These are phyloP conservation scores for Candida sithepensis DNA, from an alignment of 805 yeast genomes.

Conservation along the genomic window DNA sequence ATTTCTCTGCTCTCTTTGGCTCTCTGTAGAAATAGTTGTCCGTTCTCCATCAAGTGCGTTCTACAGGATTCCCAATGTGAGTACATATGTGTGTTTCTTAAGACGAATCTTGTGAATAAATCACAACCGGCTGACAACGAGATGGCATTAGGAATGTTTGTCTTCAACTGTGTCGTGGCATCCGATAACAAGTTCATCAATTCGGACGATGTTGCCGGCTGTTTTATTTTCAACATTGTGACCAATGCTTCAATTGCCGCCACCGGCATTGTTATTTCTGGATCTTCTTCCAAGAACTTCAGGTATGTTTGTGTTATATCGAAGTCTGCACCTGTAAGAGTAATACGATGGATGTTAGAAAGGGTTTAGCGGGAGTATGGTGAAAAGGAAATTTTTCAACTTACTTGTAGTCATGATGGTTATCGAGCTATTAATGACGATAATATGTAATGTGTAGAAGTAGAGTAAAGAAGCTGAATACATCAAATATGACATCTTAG, in stretches of 20 bases:
- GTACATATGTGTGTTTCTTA: conserved; percentile 80
- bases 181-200: conserved; percentile 75
- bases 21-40: conserved; percentile 84
- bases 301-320: conserved; percentile 82
- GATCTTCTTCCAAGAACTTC: conserved; percentile 77
- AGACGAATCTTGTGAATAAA: conserved; percentile 87
- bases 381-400: no score
- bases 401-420: background rate
- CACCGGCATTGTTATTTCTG: conserved; percentile 98
- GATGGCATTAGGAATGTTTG: conserved; percentile 83
- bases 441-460: no score
- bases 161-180: conserved; percentile 71
- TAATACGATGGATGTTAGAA: background rate
- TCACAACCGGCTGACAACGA: conserved; percentile 98
- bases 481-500: no score
- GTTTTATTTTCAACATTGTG: conserved; percentile 72
- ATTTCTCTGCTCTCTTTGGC: conserved; percentile 86
- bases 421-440: no score
- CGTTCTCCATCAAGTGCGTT: conserved; percentile 85
- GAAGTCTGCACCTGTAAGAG: conserved; percentile 38
- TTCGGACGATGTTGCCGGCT: conserved; percentile 93
- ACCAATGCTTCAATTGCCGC: conserved; percentile 97
- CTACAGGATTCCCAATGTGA: conserved; percentile 95
- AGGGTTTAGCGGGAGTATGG: no score
- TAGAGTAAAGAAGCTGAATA: no score